Conservation (phyloP, 140 eudicot species). For the Anethum foeniculum region DNA sequence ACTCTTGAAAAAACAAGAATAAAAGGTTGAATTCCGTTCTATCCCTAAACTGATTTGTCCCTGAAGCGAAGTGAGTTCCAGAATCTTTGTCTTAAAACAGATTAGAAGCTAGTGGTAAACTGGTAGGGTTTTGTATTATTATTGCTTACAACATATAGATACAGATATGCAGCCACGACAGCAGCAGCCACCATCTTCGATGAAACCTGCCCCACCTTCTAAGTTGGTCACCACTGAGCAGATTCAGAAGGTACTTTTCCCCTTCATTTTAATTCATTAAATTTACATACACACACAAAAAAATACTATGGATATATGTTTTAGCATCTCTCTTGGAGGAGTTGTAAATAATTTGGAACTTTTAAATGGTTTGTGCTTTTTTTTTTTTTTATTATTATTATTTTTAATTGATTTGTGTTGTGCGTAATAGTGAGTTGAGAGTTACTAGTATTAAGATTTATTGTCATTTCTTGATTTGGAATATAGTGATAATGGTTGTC, state of each 20-base stretch:
- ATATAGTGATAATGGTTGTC: not conserved
- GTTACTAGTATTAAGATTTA: not conserved
- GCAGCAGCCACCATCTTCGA: conserved; percentile 25
- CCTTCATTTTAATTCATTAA: not conserved
- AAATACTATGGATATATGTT: no score
- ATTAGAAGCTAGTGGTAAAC: no score
- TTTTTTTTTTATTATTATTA: no score
- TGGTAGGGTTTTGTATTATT: not conserved
- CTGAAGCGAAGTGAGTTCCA: not conserved
- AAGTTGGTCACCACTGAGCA: conserved; percentile 56
- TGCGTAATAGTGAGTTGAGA: not conserved
- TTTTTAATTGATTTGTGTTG: not conserved
- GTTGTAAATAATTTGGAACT: not conserved
- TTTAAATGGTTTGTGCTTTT: not conserved
- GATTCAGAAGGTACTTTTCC: conserved; percentile 59
- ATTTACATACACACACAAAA: not conserved
- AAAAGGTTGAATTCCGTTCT: not conserved
- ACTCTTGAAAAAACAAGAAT: no score
- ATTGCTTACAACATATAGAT: not conserved
- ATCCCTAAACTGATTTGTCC: not conserved
- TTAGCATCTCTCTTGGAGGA: not conserved
- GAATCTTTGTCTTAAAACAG: not conserved
- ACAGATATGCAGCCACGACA: conserved; percentile 12
- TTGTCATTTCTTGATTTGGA: not conserved
- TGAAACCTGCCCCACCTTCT: conserved; percentile 32